Base-by-base conservation (phyloP, 345 rosid species). In the Corchorus olitorius region DNA sequence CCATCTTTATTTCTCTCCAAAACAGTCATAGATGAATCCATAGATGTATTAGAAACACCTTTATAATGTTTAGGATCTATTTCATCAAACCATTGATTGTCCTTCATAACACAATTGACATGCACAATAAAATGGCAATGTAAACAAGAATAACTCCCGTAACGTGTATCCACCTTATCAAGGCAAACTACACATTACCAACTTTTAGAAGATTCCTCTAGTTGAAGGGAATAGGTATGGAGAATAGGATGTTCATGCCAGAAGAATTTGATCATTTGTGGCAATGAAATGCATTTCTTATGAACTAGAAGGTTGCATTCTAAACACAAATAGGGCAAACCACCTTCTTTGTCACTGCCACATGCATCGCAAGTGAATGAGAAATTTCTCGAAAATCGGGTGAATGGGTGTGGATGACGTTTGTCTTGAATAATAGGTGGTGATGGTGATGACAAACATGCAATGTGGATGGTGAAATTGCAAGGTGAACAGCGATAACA, bases 181-280 rank as follows among this genome's bases (percentile, higher is more conserved):
- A 27, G 27, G 1, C 27, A 27, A 50, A 82, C 64, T 45, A 43
- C 37, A 15, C 74, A 70, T 5, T 41, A 75, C n/a, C 48, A 45
- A 13, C 13, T 11, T 34, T 17, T 41, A 11, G 27, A 27, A 27
- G 19, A n/a, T 41, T 72, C 75, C 6, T 9, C 34, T n/a, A 6
- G 13, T 75, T 41, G 68, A 16, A 78, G 59, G 3, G 17, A 78
- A 65, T 64, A 53, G 4, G 2, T 66, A n/a, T 78, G 77, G 11
- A 12, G 11, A 13, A 75, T n/a, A 8, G 20, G 61, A 22, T 75
- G 78, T 0, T 77, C 69, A 61, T 77, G 81, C 20, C 22, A 74
- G 17, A 15, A 37, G 19, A 81, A 64, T 4, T 74, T 39, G 70
- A 75, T 19, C 2, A 67, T 33, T 3, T 0, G 2, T 8, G 49